Evolutionary conservation across 2,329 filamentous ascomycete species (phyloP), one percentile per base, ranked within the genome.

Genomic region (Dactylellina parvicollis): DNA sequence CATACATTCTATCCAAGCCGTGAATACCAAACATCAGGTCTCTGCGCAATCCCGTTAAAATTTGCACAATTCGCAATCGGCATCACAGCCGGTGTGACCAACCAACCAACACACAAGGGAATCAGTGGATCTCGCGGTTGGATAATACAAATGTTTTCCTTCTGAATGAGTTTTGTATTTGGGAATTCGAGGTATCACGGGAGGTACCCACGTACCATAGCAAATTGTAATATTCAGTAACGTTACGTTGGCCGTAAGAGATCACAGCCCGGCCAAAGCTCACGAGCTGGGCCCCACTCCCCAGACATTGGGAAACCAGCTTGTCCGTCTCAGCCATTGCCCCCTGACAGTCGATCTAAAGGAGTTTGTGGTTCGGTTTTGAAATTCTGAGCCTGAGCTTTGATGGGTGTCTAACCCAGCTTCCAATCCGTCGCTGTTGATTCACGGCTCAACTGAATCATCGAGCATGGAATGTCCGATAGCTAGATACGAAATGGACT

Each of bases 131-230:
- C 20, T 54, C 61, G 42, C 49, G 42, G 36, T 40, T 49, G 40
- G 62, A 54, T 50, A 67, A 52, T 54, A 67, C 62, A 50, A 60
- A 66, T 57, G 44, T 30, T 59, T 49, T 59, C 62, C 44, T 24
- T 14, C 18, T 10, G 42, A 52, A 49, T 18, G 61, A 42, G 36
- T 22, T 3, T 36, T 54, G 20, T n/a, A n/a, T n/a, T n/a, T n/a
- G n/a, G n/a, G n/a, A n/a, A n/a, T n/a, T n/a, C n/a, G n/a, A n/a
- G n/a, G n/a, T n/a, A n/a, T n/a, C n/a, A n/a, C n/a, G n/a, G n/a
- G n/a, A n/a, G n/a, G n/a, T n/a, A n/a, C n/a, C n/a, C n/a, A n/a
- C n/a, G n/a, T n/a, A n/a, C n/a, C n/a, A n/a, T n/a, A n/a, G n/a
- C n/a, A n/a, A n/a, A n/a, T n/a, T n/a, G n/a, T n/a, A n/a, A n/a